Evolutionary conservation across 768 basidiomycete species (phyloP).

Genomic region (Russula emetica): DNA sequence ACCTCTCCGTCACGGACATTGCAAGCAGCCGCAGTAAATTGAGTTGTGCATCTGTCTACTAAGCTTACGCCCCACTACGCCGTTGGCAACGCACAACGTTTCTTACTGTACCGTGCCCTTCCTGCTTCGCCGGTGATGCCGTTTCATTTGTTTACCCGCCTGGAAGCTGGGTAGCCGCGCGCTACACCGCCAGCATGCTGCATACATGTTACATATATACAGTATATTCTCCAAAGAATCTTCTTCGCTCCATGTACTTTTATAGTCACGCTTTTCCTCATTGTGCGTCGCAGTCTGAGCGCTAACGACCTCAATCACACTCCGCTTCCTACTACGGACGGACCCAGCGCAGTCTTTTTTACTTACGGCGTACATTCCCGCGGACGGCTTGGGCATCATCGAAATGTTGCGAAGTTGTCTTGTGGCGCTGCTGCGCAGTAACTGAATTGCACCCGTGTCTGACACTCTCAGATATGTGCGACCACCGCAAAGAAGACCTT

Average conservation of each 20-base stretch:
- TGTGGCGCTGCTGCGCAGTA: not conserved
- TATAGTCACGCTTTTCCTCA: slow-evolving; percentile 8
- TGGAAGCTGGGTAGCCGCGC: not conserved
- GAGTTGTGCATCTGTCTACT: not conserved
- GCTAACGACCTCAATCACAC: not conserved
- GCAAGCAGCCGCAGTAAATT: not conserved
- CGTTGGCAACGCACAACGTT: not conserved
- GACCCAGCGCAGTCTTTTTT: not conserved
- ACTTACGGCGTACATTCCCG: not conserved
- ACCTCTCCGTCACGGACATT: slow-evolving; percentile 4
- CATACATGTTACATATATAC: not conserved
- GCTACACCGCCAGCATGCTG: not conserved
- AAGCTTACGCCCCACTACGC: not conserved
- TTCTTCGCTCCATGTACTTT: slow-evolving; percentile 8
- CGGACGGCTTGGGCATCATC: not conserved
- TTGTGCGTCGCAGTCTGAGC: not conserved
- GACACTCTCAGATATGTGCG: not conserved
- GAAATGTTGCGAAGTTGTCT: not conserved
- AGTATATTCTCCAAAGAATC: not conserved
- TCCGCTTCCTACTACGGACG: not conserved
- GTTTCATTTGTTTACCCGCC: not conserved
- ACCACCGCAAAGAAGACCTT: not conserved
- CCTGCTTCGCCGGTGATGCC: not conserved
- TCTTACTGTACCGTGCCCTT: not conserved
- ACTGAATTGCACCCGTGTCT: not conserved